Evolutionary conservation across 2,329 filamentous ascomycete species (phyloP).

Genomic region (Teratosphaeria pseudoeucalypti): DNA sequence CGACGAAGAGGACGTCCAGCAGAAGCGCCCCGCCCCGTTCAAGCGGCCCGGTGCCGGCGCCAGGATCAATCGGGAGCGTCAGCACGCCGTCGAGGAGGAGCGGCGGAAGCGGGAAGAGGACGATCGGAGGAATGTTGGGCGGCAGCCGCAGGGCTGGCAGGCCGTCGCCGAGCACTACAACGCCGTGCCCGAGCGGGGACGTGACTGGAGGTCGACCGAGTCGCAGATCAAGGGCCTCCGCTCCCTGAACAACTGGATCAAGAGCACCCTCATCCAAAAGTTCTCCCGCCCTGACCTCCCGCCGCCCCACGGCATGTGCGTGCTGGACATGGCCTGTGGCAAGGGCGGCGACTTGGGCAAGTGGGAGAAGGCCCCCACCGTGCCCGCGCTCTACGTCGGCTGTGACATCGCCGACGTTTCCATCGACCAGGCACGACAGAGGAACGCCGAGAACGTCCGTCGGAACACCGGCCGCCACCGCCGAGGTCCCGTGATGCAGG

Average conservation of each 20-base stretch:
- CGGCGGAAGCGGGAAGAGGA: slow-evolving; percentile 29
- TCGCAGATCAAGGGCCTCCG: slow-evolving; percentile 90
- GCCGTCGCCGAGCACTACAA: slow-evolving; percentile 94
- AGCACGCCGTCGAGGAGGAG: slow-evolving; percentile 49
- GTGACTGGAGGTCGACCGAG: slow-evolving; percentile 89
- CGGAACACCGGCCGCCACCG: slow-evolving; percentile 34
- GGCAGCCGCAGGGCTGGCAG: slow-evolving; percentile 36
- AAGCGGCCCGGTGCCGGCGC: slow-evolving; percentile 29
- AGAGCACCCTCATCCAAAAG: slow-evolving; percentile 93
- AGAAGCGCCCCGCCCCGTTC: slow-evolving; percentile 20
- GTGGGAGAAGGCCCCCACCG: slow-evolving; percentile 89
- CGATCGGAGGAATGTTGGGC: slow-evolving; percentile 37
- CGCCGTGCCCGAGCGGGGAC: slow-evolving; percentile 80
- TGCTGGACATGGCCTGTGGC: slow-evolving; percentile 90
- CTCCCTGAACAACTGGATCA: slow-evolving; percentile 98
- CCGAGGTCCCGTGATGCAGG: slow-evolving; percentile 47
- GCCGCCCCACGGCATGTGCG: slow-evolving; percentile 55
- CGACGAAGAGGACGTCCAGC: slow-evolving; percentile 4
- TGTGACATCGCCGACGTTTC: slow-evolving; percentile 87
- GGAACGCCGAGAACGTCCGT: slow-evolving; percentile 66
- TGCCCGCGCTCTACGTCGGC: slow-evolving; percentile 86
- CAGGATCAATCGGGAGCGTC: slow-evolving; percentile 57
- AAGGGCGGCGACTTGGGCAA: slow-evolving; percentile 94
- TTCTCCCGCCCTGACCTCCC: slow-evolving; percentile 51
- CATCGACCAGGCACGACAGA: slow-evolving; percentile 78